These are phyloP conservation scores for Fusarium keratoplasticum DNA, from an alignment of 2,329 filamentous ascomycete species.

Conservation along the genomic window DNA sequence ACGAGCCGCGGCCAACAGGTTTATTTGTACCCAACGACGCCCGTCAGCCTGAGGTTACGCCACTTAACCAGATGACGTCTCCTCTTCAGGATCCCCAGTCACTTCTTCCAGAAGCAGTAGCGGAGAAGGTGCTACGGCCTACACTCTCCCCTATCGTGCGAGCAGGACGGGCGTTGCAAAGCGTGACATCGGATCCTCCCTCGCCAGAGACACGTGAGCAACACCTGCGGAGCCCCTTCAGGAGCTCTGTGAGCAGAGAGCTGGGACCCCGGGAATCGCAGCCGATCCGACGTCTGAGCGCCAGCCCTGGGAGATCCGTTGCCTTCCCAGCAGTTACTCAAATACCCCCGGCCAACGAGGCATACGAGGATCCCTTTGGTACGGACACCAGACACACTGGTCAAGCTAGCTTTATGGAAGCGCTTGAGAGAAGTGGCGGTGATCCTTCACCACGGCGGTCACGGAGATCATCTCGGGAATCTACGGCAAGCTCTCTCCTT, in stretches of 20 bases:
- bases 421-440: conserved; percentile 44
- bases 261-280: conserved; percentile 46
- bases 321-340: conserved; percentile 23
- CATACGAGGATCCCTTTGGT: conserved; percentile 47
- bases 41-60: conserved; percentile 48
- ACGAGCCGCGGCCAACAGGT: conserved; percentile 18
- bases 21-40: conserved; percentile 21
- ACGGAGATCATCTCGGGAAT: conserved; percentile 38
- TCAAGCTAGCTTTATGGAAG: conserved; percentile 49
- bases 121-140: conserved; percentile 53
- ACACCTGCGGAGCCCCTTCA: conserved; percentile 68
- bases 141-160: conserved; percentile 69
- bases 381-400: conserved; percentile 41
- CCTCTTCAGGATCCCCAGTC: conserved; percentile 51
- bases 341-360: conserved; percentile 18
- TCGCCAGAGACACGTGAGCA: conserved; percentile 65
- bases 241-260: conserved; percentile 53
- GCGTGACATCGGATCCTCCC: conserved; percentile 68
- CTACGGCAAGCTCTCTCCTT: conserved; percentile 49
- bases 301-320: conserved; percentile 46
- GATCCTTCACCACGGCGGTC: conserved; percentile 21
- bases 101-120: conserved; percentile 42
- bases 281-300: conserved; percentile 40
- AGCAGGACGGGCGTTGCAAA: conserved; percentile 67
- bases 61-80: conserved; percentile 53